These are phyloP conservation scores for Lasiodiplodia hormozganensis DNA, from an alignment of 2,329 filamentous ascomycete genomes.

Conservation along the genomic window DNA sequence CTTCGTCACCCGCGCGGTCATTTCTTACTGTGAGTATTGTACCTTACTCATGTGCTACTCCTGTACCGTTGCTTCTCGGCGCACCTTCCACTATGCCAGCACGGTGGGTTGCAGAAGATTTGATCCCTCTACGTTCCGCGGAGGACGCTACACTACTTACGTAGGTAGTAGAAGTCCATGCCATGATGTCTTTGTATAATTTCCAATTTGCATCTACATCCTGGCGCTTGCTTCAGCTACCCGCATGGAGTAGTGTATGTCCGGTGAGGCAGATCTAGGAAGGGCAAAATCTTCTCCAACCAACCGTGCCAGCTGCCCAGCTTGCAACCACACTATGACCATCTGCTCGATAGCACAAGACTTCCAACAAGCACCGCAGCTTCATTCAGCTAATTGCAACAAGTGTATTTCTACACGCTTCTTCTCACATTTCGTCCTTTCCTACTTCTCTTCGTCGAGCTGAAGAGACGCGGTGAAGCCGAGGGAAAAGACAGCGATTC, in stretches of 20 bases:
- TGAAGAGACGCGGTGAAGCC: slow-evolving; percentile 24
- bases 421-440: slow-evolving; percentile 28
- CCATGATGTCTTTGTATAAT: no score
- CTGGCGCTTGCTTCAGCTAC: no score
- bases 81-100: background rate
- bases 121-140: no score
- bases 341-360: background rate
- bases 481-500: slow-evolving; percentile 12
- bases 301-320: background rate
- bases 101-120: no score
- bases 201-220: no score
- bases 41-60: background rate
- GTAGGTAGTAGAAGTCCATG: no score
- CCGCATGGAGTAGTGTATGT: no score
- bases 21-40: slow-evolving; percentile 21
- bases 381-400: background rate
- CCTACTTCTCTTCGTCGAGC: slow-evolving; percentile 24
- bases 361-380: background rate
- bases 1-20: slow-evolving; percentile 8
- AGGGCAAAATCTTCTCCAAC: background rate
- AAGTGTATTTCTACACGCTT: slow-evolving; percentile 26
- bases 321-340: background rate
- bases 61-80: background rate
- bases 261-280: no score
- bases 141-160: no score